A percentile compares a stretch with the other conserved stretches of the same genome.
Evolutionary conservation across 352 stramenopile species (phyloP).

Genomic region (Plasmopara muralis): DNA sequence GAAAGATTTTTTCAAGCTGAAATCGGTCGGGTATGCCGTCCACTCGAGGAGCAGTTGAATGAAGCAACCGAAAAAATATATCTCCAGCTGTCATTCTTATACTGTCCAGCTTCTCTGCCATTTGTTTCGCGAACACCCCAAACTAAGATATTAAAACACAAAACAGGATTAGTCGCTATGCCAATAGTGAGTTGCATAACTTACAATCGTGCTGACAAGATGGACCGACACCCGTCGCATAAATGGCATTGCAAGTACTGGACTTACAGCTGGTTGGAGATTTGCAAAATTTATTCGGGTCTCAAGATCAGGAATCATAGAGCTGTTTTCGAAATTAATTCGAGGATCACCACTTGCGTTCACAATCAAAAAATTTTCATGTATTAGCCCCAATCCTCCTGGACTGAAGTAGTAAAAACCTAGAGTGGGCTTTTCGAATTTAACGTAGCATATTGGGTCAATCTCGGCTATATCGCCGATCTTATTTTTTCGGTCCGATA

Average conservation of each 20-base stretch:
- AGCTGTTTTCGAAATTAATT: no score
- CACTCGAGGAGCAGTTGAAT: constrained; percentile 52
- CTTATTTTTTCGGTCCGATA: constrained; percentile 28
- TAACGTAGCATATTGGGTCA: constrained; percentile 46
- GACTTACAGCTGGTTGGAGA: constrained; percentile 1
- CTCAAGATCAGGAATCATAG: constrained; percentile 17
- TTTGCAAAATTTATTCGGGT: constrained; percentile 16
- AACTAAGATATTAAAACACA: constrained; percentile 27
- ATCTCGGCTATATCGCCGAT: constrained; percentile 13
- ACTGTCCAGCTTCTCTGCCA: constrained; percentile 95
- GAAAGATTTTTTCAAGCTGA: constrained; percentile 69
- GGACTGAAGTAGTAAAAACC: constrained; percentile 75
- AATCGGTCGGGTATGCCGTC: constrained; percentile 72
- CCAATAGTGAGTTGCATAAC: constrained; percentile 3
- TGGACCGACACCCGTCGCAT: constrained; percentile 32
- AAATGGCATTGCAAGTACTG: constrained; percentile 21
- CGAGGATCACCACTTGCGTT: not conserved
- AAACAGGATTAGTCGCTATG: not conserved
- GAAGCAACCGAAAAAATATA: constrained; percentile 84
- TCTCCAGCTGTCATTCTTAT: constrained; percentile 85
- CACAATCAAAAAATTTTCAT: constrained; percentile 23
- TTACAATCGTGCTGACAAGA: constrained; percentile 37
- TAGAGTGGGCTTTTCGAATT: constrained; percentile 49
- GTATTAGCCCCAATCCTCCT: constrained; percentile 47
- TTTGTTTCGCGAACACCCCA: constrained; percentile 89